Evolutionary conservation across 345 rosid species (phyloP), one percentile per base, ranked within the genome.

Genomic region (Pistacia atlantica): DNA sequence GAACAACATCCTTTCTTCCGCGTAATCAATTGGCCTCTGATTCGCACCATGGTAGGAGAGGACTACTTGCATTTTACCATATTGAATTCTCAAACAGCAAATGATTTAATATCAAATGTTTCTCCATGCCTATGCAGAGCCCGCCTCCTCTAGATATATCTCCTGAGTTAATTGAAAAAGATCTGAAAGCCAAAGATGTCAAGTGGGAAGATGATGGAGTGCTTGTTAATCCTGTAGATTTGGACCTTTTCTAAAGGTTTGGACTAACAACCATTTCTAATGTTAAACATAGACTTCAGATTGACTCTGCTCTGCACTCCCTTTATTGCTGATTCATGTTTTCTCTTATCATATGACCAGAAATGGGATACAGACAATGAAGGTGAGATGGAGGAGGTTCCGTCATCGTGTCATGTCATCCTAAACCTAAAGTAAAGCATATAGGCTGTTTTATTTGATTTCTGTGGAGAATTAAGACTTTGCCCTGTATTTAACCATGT

Each of bases 1-100:
- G 93, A 93, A 79, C 89, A 92, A 63, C 99, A 93, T 56, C 91
- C 93, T 67, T 96, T 96, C 81, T 96, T 93, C 86, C 92, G 91
- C 9, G 95, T 88, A 73, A 90, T 96, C 65, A 88, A 86, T 77
- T 96, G 99, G 99, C 94, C 98, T 79, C 93, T 96, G 31, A 89
- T 93, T 12, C 97, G 98, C 55, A 79, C 90, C 94, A 91, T 84
- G 99, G 99, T 96, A 25, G 25, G 25, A 25, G 25, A 90, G 49
- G 49, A 37, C 8, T 18, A 49, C 58, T 59, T 54, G 5, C 5
- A 48, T 56, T 28, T 38, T 42, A 42, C 45, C 52, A 11, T 2
- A 11, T 10, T 11, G 55, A 51, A 51, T 17, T 12, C n/a, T 52
- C 57, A 52, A 14, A 52, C 55, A 14, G 57, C 57, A 52, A 14